A percentile compares a stretch with the other conserved stretches of the same genome.
phyloP scores from a whole-genome alignment of 257 asterid species.

The Ophiorrhiza pumila region DNA sequence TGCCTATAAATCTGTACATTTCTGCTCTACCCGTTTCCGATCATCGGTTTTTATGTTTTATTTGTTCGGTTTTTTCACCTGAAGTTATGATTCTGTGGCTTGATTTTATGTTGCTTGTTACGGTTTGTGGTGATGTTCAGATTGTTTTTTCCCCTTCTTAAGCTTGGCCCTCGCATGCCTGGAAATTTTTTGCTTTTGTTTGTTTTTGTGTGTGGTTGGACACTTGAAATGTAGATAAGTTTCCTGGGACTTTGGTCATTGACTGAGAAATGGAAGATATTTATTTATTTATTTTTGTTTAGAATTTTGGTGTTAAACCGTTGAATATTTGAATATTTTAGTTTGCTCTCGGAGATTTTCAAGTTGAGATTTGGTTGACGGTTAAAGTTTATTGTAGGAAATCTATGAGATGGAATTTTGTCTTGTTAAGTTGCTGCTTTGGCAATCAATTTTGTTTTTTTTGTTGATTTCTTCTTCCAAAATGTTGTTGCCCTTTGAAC shows the following conservation, averaged over 20 bases:
- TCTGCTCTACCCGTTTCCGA: not conserved
- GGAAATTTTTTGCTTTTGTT: not conserved
- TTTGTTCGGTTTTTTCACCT: not conserved
- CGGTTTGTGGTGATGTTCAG: not conserved
- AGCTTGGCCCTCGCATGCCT: not conserved
- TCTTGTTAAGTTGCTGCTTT: not conserved
- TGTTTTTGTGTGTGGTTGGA: not conserved
- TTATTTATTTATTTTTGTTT: too few relatives aligned
- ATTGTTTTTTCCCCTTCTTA: not conserved
- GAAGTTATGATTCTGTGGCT: not conserved
- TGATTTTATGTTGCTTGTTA: not conserved
- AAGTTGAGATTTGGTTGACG: not conserved
- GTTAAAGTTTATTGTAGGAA: not conserved
- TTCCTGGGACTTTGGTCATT: not conserved
- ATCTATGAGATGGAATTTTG: too few relatives aligned
- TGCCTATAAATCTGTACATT: conserved; percentile 40
- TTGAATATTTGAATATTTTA: too few relatives aligned
- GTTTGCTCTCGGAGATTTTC: not conserved
- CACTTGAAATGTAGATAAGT: too few relatives aligned
- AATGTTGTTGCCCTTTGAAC: not conserved
- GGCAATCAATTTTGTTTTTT: not conserved
- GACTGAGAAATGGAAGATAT: not conserved
- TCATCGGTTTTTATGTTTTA: not conserved
- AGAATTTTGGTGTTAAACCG: not conserved
- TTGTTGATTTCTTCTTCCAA: not conserved